Base-by-base conservation (phyloP, 371 early-diverging fungal species). In the Mortierella sp. region DNA sequence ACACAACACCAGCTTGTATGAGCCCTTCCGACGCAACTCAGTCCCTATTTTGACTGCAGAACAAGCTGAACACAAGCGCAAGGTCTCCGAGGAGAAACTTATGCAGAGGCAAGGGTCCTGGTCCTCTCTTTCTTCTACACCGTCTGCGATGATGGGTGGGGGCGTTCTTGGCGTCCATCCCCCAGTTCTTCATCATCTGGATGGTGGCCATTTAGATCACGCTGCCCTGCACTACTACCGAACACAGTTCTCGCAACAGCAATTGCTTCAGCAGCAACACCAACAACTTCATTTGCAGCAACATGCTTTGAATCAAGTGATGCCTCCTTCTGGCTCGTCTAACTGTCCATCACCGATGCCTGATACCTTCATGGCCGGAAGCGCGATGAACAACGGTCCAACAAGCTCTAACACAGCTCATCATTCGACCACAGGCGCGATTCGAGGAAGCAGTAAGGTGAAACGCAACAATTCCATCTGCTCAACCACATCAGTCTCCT, bases 401-500 rank as follows among this genome's bases (percentile, higher is more conserved):
- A 3, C 58, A 1, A 41, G 43, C 38, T 28, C 53, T 18, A 54
- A 53, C 19, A 24, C 54, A 2, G 39, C 30, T 5, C 66, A 61
- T 45, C 64, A 61, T 23, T 58, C 64, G n/a, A 67, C 46, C 30
- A 66, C 67, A 0, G 73, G 73, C 8, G 73, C 73, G 2, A 72
- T 72, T 39, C 67, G 73, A 27, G 61, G 64, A 28, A 61, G 42
- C 49, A 71, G 66, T 19, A 73, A 74, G 19, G 69, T 69, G 54
- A 74, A 74, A 54, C 76, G 76, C 18, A 74, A 74, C 45, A 74
- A 74, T 47, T 74, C 76, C 23, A 74, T 74, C 61, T 74, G 76
- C 59, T 74, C 76, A n/a, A 69, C 69, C 4, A 74, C 76, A 7
- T 68, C 69, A 23, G 50, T 74, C 12, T 74, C 74, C 18, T 74